These are phyloP conservation scores for Fusarium sp. DNA, from an alignment of 2,329 filamentous ascomycete genomes.

Conservation along the genomic window DNA sequence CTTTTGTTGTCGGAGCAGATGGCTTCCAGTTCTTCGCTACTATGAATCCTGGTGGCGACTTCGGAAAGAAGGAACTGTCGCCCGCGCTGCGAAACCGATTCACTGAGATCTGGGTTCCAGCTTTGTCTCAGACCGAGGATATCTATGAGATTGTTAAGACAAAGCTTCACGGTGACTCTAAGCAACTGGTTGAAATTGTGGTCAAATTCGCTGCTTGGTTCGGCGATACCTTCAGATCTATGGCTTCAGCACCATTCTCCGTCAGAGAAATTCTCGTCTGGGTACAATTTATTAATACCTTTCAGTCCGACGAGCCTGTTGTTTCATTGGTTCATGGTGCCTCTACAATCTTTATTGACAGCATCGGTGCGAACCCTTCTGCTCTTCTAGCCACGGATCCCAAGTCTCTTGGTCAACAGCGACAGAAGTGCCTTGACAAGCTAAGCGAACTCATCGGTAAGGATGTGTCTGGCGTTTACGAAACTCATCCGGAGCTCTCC, in stretches of 20 bases:
- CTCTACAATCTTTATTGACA: constrained; percentile 95
- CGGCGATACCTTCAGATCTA: constrained; percentile 80
- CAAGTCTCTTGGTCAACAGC: constrained; percentile 75
- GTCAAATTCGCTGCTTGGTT: constrained; percentile 95
- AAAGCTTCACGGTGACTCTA: constrained; percentile 70
- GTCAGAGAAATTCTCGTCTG: constrained; percentile 93
- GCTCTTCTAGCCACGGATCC: constrained; percentile 80
- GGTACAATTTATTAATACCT: constrained; percentile 90
- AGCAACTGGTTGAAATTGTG: constrained; percentile 72
- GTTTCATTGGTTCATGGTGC: constrained; percentile 80
- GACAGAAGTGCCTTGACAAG: constrained; percentile 76
- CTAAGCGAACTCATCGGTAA: constrained; percentile 72
- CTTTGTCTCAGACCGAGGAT: constrained; percentile 85
- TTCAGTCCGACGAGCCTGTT: constrained; percentile 56
- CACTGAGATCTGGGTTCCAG: constrained; percentile 98
- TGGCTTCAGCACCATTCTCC: constrained; percentile 80
- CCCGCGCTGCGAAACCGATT: constrained; percentile 95
- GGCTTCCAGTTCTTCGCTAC: constrained; percentile 97
- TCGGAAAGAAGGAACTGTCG: constrained; percentile 96
- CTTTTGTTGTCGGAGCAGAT: constrained; percentile 76
- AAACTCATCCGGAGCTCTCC: constrained; percentile 66
- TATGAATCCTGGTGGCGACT: constrained; percentile 99
- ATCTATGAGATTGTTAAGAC: constrained; percentile 85
- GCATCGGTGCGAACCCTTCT: constrained; percentile 92
- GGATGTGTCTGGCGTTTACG: constrained; percentile 74